Evolutionary conservation across 129 eudicot species (phyloP).

Genomic region (Flaveria robusta): DNA sequence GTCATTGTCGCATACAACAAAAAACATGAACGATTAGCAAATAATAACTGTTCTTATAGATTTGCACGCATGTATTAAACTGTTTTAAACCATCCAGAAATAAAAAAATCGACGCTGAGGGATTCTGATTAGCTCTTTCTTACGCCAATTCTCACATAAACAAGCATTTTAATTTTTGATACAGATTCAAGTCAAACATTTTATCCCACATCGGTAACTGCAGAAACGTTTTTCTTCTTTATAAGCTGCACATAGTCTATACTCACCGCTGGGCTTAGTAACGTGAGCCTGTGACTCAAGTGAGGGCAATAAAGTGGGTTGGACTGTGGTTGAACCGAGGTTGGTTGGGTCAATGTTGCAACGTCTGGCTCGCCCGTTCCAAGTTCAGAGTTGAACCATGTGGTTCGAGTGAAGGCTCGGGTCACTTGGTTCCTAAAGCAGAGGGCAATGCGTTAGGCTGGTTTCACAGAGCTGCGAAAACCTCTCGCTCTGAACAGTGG

Average conservation of each 20-base stretch:
- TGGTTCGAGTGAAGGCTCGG: neutral
- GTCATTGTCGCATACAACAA: no score
- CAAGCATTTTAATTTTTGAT: no score
- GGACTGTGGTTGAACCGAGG: neutral
- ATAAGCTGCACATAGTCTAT: neutral
- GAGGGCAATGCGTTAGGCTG: slow-evolving; percentile 4
- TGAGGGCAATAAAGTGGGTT: slow-evolving; percentile 1
- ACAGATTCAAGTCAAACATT: no score
- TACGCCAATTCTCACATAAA: no score
- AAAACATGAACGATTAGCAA: no score
- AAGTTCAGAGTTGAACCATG: neutral
- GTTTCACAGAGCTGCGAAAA: slow-evolving; percentile 9
- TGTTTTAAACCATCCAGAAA: no score
- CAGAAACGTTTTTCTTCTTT: neutral
- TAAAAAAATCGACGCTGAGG: no score
- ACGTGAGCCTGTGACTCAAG: neutral
- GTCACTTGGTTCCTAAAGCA: neutral
- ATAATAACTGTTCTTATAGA: no score
- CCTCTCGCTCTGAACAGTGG: neutral
- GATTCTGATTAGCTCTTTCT: no score
- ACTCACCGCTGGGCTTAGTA: neutral
- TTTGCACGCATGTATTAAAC: no score
- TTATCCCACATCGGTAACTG: neutral
- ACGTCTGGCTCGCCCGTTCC: neutral
- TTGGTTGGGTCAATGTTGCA: neutral